Conservation (phyloP, 768 basidiomycete genomes). For the Russula foetens region DNA sequence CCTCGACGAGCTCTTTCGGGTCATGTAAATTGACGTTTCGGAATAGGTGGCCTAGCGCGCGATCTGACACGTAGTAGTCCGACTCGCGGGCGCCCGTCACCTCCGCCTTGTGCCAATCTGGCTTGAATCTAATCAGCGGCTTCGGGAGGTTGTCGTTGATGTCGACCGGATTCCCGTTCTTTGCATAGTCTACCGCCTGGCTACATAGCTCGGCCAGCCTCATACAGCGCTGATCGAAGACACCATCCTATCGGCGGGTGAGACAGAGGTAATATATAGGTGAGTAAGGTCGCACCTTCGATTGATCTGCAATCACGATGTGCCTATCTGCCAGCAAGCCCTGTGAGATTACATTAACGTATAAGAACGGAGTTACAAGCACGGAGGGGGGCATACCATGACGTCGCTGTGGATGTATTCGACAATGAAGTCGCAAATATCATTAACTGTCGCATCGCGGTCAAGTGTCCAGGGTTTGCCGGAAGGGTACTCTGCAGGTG, state of each 20-base stretch:
- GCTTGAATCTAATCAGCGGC: background rate
- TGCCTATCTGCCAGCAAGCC: conserved; percentile 65
- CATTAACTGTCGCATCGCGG: conserved; percentile 49
- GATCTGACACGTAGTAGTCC: background rate
- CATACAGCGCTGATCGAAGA: conserved; percentile 47
- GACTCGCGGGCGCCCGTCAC: background rate
- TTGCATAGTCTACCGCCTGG: conserved; percentile 73
- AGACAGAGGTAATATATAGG: background rate
- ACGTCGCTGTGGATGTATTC: conserved; percentile 81
- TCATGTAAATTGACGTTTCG: too few relatives aligned
- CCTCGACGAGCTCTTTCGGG: too few relatives aligned
- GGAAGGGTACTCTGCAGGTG: conserved; percentile 31
- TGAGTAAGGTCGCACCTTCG: conserved; percentile 36
- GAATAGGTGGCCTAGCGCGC: background rate
- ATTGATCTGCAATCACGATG: conserved; percentile 70
- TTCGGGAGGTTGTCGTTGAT: conserved; percentile 23
- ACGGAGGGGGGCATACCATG: conserved; percentile 37
- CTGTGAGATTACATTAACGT: conserved; percentile 28
- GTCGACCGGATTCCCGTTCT: conserved; percentile 60
- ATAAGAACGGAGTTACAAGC: background rate
- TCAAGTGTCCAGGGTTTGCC: conserved; percentile 1
- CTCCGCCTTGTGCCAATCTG: background rate
- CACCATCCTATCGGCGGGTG: conserved; percentile 41
- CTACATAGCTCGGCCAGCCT: conserved; percentile 40
- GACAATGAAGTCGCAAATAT: conserved; percentile 73